These are phyloP conservation scores for Coelastrella sp. DNA, from an alignment of 139 green algal species.

Conservation along the genomic window DNA sequence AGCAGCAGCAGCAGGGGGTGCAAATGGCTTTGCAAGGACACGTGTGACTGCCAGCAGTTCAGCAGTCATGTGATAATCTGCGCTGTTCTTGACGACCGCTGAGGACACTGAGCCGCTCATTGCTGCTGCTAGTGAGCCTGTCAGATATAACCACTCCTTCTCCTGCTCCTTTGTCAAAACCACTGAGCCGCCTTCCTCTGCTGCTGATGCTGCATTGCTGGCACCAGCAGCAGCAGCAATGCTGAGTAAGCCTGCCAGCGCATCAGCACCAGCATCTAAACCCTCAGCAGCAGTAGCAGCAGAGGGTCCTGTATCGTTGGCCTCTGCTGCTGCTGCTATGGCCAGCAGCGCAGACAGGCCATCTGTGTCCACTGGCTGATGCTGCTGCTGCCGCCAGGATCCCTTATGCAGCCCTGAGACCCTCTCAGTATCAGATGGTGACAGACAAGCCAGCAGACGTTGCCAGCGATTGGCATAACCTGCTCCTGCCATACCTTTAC, in stretches of 20 bases:
- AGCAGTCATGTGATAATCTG: background rate
- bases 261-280: background rate
- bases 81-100: background rate
- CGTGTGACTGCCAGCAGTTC: background rate
- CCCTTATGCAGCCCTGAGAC: background rate
- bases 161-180: conserved; percentile 21
- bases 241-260: conserved; percentile 9
- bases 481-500: background rate
- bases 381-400: conserved; percentile 17
- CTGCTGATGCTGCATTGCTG: background rate
- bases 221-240: conserved; percentile 6
- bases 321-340: conserved; percentile 25
- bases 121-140: background rate
- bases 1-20: no score
- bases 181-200: background rate
- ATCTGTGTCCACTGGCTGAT: background rate
- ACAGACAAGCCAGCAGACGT: background rate
- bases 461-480: background rate
- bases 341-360: conserved; percentile 8
- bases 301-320: background rate
- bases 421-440: background rate
- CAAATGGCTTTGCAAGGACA: background rate
- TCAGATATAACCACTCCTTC: background rate
- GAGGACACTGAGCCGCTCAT: background rate
- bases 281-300: no score